Base-by-base conservation (phyloP, 192 early-diverging fungal species). In the Rhizophagus clarus region DNA sequence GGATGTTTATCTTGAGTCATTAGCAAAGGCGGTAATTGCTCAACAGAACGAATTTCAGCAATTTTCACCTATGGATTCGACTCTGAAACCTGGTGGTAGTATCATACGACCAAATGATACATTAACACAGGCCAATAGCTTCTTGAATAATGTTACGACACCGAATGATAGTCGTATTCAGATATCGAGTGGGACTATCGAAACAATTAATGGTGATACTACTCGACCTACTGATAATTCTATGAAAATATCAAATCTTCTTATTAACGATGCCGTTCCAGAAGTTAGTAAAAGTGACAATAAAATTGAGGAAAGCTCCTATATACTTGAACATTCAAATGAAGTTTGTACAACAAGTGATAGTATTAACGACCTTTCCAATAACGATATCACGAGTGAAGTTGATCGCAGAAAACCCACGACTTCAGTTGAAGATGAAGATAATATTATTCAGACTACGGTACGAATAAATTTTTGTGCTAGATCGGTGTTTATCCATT, bases 21-120 rank as follows among this genome's bases (percentile, higher is more conserved):
- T 99, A 47, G 92, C 94, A 9, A 89, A 93, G 45, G 95, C 96
- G 26, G 94, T 99, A 75, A 82, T 90, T 24, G 92, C 90, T 32
- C 98, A 99, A 83, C 90, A 92, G 80, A 92, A 88, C 62, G 89
- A 88, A 31, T 83, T 82, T 26, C 74, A 85, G 0, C 87, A 87
- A 12, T 42, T 11, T 5, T 22, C 17, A n/a, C 51, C 51, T 56
- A 22, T 56, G 15, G 51, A 56, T 22, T 56, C 51, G 0, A 5
- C 51, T 56, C 6, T 56, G 17, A 56, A 22, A 56, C 51, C 17
- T 56, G 51, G 51, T 22, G 20, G 17, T 56, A 7, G 17, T 56
- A 56, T 56, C 49, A 22, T 20, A 6, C 51, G 51, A 15, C 51
- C 51, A 20, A 56, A 56, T 56, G 17, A 56, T 56, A 22, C 51